Base-by-base conservation (phyloP, 2,329 filamentous ascomycete genomes). In the Hypoxylon sp. region DNA sequence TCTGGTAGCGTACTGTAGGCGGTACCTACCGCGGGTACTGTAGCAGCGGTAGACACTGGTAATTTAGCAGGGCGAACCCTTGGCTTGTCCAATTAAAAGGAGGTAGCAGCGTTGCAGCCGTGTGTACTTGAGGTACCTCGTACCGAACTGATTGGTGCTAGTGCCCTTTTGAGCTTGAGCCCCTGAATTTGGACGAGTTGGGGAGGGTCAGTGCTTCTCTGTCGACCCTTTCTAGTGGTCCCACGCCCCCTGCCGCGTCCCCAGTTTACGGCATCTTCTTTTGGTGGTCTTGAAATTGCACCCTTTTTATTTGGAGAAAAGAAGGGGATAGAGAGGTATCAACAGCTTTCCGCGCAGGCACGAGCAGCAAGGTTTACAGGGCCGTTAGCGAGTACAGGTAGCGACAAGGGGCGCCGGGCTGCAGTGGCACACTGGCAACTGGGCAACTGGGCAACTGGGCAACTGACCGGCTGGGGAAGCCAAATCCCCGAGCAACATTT, bases 261-360 rank as follows among this genome's bases (percentile, higher is more conserved):
- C 58, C 57, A 29, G 29, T 61, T 51, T 55, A 58, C 49, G 43
- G 61, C 61, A 60, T 55, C 60, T n/a, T 40, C 55, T 62, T 64
- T 31, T 58, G 59, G 58, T 62, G 52, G 54, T 59, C 29, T 55
- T 62, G 58, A 64, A 64, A 64, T 64, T 64, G 52, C 61, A 62
- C 58, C 37, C 41, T 53, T 60, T 46, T 62, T 63, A 57, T 52
- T 49, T 53, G 42, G 41, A 48, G 57, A 55, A 49, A 45, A 49
- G 47, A 55, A 58, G 56, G 57, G 54, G 58, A 55, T 23, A 61
- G 35, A 46, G 45, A 29, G 9, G 50, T 50, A 46, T 61, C 57
- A 47, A 58, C 43, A 61, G 48, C 51, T 60, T n/a, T n/a, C n/a
- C n/a, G n/a, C n/a, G n/a, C n/a, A n/a, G n/a, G n/a, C n/a, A n/a